These are phyloP conservation scores for Aspergillus sp. DNA, from an alignment of 2,329 filamentous ascomycete genomes.

Conservation along the genomic window DNA sequence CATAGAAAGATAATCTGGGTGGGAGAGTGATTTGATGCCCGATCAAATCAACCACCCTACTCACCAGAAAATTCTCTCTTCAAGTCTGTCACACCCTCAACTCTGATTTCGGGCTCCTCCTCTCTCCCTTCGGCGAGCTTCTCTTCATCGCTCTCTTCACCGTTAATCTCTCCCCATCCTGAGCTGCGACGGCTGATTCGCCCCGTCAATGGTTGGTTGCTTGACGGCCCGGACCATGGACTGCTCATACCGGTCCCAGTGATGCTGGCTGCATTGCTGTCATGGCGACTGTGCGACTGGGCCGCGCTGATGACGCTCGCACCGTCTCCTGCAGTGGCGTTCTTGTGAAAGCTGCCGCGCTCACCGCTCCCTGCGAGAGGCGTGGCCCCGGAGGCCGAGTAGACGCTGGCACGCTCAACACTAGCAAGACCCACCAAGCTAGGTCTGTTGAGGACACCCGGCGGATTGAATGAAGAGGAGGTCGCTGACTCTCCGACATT, in stretches of 20 bases:
- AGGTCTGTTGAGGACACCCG: constrained; percentile 49
- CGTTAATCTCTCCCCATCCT: constrained; percentile 48
- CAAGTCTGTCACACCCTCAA: not conserved
- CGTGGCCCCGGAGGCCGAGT: constrained; percentile 71
- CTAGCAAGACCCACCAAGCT: constrained; percentile 58
- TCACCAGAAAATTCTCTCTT: not conserved
- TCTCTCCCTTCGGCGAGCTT: constrained; percentile 22
- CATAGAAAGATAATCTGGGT: not conserved
- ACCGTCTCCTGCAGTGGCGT: constrained; percentile 59
- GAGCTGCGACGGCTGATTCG: constrained; percentile 48
- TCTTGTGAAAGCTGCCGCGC: constrained; percentile 75
- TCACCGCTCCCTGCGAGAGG: constrained; percentile 66
- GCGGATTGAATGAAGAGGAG: constrained; percentile 41
- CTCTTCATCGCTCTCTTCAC: constrained; percentile 39
- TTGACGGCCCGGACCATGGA: constrained; percentile 45
- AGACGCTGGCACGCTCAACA: constrained; percentile 67
- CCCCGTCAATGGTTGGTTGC: constrained; percentile 35
- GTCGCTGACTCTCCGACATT: constrained; percentile 51
- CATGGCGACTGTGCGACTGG: constrained; percentile 74
- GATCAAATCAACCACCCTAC: not conserved
- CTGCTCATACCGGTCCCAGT: constrained; percentile 57
- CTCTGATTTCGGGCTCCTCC: not conserved
- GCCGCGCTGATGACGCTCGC: constrained; percentile 77
- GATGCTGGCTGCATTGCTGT: constrained; percentile 79
- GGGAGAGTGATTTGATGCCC: not conserved